Conservation (phyloP, 306 rosid species). For the Citrullus mucosospermus region DNA sequence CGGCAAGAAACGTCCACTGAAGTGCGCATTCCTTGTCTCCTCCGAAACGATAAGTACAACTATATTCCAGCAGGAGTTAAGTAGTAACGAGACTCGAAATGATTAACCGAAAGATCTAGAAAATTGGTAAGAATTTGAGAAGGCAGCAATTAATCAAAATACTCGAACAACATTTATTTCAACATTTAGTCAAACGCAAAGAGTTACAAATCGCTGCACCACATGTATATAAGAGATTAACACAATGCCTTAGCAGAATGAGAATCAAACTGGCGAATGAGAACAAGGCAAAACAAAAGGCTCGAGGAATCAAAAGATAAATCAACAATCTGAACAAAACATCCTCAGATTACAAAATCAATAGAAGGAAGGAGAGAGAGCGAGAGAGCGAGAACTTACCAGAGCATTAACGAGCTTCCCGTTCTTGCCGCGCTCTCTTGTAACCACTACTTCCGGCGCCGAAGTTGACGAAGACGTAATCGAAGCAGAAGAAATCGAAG, state of each 20-base stretch:
- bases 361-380: neutral
- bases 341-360: neutral
- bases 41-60: neutral
- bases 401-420: slow-evolving; percentile 72
- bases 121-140: neutral
- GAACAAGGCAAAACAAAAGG: neutral
- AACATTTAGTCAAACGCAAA: slow-evolving; percentile 33
- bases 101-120: neutral
- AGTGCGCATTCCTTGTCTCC: neutral
- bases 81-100: neutral
- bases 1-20: neutral
- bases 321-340: neutral
- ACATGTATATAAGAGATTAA: neutral
- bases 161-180: slow-evolving; percentile 6
- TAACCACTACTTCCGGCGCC: slow-evolving; percentile 60
- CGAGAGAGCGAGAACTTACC: slow-evolving; percentile 24
- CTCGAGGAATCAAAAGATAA: neutral
- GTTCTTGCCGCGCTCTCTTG: slow-evolving; percentile 97
- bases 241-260: neutral
- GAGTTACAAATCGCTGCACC: slow-evolving; percentile 6
- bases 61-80: neutral
- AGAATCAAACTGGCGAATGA: neutral
- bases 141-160: neutral
- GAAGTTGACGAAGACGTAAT: slow-evolving; percentile 17
- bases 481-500: slow-evolving; percentile 25